Evolutionary conservation across 371 early-diverging fungal genomes (phyloP).

Genomic region (Lichtheimia ornata): DNA sequence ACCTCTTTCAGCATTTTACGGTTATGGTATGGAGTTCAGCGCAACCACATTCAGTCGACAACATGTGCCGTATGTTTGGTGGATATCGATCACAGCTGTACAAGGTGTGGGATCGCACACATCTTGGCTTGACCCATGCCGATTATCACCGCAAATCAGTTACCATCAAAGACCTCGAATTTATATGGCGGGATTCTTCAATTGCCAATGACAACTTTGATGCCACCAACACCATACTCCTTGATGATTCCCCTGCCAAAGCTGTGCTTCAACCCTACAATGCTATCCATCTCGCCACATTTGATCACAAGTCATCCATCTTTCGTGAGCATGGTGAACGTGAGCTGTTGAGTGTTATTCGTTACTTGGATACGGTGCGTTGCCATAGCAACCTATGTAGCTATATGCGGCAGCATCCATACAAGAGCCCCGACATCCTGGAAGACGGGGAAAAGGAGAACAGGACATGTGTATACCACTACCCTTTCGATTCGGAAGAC

Average conservation of each 20-base stretch:
- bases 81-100: conserved; percentile 35
- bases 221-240: conserved; percentile 65
- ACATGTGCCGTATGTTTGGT: conserved; percentile 60
- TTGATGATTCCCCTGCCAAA: conserved; percentile 73
- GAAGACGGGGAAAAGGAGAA: conserved; percentile 6
- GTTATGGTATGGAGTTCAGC: conserved; percentile 86
- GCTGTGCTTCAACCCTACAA: conserved; percentile 65
- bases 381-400: conserved; percentile 15
- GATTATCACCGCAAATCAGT: conserved; percentile 53
- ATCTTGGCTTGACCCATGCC: conserved; percentile 47
- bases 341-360: conserved; percentile 12
- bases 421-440: conserved; percentile 2
- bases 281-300: conserved; percentile 41
- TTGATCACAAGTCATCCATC: conserved; percentile 8
- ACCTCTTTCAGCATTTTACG: conserved; percentile 58
- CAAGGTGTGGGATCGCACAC: conserved; percentile 63
- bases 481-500: background rate
- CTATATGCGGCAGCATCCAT: conserved; percentile 17
- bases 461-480: conserved; percentile 6
- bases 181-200: conserved; percentile 42
- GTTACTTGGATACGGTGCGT: conserved; percentile 10
- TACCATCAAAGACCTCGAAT: conserved; percentile 67
- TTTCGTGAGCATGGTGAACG: conserved; percentile 13
- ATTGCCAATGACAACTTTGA: conserved; percentile 40
- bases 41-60: conserved; percentile 56